Evolutionary conservation across 345 rosid species (phyloP).

Genomic region (Melaleuca quinquenervia): DNA sequence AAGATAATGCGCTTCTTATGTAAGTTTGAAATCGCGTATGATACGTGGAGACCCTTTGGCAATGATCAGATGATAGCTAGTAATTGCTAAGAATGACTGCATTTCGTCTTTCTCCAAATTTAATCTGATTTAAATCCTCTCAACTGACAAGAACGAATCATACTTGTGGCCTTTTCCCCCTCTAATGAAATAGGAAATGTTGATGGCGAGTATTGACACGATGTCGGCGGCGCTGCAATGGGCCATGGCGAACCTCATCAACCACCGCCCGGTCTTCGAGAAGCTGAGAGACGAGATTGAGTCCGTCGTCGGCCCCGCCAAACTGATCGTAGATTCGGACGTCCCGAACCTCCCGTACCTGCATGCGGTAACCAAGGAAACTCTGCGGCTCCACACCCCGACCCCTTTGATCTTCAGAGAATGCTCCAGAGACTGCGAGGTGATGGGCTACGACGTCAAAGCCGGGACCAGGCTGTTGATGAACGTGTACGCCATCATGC

Average conservation of each 20-base stretch:
- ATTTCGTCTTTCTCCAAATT: not conserved
- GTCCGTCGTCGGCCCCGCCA: constrained; percentile 9
- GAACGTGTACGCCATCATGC: constrained; percentile 32
- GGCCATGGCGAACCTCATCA: constrained; percentile 45
- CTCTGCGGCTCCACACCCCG: constrained; percentile 41
- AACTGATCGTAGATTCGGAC: constrained; percentile 32
- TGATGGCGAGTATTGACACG: constrained; percentile 38
- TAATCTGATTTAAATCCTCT: not conserved
- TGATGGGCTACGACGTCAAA: constrained; percentile 17
- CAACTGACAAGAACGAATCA: not conserved
- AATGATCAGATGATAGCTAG: not conserved
- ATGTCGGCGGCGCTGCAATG: constrained; percentile 37
- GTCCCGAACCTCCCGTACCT: constrained; percentile 33
- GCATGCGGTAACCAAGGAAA: constrained; percentile 26
- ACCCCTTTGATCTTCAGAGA: constrained; percentile 41
- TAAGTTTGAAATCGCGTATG: not conserved
- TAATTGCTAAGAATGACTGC: not conserved
- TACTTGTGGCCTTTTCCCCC: not conserved
- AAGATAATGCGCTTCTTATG: not conserved
- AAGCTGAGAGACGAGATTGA: constrained; percentile 32
- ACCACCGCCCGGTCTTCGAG: constrained; percentile 13
- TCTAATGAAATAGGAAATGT: constrained; percentile 15
- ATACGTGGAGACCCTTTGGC: not conserved
- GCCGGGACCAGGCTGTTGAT: constrained; percentile 30
- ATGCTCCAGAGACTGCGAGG: constrained; percentile 29